A percentile compares a stretch with the other conserved stretches of the same genome.
Evolutionary conservation across 345 rosid species (phyloP).

Genomic region (Euphorbia pulcherrima): DNA sequence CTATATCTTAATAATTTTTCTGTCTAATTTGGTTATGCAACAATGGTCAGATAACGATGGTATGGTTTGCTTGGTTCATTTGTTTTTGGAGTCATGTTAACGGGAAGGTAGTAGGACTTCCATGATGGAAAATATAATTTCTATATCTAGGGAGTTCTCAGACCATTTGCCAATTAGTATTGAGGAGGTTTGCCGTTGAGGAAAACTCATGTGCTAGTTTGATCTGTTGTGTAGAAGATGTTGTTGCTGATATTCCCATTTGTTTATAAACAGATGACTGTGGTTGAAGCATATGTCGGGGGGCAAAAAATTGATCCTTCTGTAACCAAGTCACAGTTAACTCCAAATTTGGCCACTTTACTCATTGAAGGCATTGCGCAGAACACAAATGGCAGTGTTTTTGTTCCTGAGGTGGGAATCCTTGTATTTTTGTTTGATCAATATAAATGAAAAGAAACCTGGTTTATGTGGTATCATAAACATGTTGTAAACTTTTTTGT

Average conservation of each 20-base stretch:
- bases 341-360: slow-evolving; percentile 29
- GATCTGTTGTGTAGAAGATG: not conserved
- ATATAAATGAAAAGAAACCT: not conserved
- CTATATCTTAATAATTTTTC: not conserved
- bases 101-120: not conserved
- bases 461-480: not conserved
- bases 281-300: slow-evolving; percentile 83
- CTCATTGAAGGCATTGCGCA: slow-evolving; percentile 65
- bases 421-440: not conserved
- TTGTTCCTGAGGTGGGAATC: slow-evolving; percentile 60
- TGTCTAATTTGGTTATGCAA: not conserved
- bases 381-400: slow-evolving; percentile 81
- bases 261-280: slow-evolving; percentile 73
- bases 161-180: not conserved
- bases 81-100: not conserved
- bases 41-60: not conserved
- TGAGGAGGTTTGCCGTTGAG: not conserved
- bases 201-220: not conserved
- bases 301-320: slow-evolving; percentile 53
- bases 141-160: not conserved
- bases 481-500: not conserved
- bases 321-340: slow-evolving; percentile 31
- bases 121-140: not conserved
- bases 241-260: not conserved
- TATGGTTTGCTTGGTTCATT: not conserved